phyloP scores from a whole-genome alignment of 352 stramenopile genomes.

The Phytopythium chamaehyphon region DNA sequence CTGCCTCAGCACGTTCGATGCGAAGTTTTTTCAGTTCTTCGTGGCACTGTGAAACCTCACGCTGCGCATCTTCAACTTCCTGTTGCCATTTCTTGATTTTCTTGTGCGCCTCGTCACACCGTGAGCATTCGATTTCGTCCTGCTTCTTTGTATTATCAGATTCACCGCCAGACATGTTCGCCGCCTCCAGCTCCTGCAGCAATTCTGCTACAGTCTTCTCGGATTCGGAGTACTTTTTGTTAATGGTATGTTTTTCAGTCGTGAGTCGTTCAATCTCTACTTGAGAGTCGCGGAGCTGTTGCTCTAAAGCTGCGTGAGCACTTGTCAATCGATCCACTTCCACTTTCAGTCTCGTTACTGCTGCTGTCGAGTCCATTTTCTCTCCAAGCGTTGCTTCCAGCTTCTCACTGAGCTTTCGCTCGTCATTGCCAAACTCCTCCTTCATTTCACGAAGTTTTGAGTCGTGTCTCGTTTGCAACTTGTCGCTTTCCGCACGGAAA shows the following conservation, averaged over 20 bases:
- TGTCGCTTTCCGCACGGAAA: conserved; percentile 36
- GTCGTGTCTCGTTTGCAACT: conserved; percentile 35
- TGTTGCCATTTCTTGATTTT: not conserved
- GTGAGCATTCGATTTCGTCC: not conserved
- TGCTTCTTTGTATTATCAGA: not conserved
- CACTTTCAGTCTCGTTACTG: conserved; percentile 21
- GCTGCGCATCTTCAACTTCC: not conserved
- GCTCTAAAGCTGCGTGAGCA: conserved; percentile 12
- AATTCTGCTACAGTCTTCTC: not conserved
- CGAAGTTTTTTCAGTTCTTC: not conserved
- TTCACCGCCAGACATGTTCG: not conserved
- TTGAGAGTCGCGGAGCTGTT: conserved; percentile 4
- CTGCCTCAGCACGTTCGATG: not conserved
- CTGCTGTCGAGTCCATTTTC: conserved; percentile 15
- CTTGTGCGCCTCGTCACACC: not conserved
- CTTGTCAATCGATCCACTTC: conserved; percentile 21
- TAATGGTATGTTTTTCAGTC: not conserved
- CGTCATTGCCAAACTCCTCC: conserved; percentile 28
- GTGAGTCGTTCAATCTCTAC: conserved; percentile 1
- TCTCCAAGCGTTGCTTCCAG: conserved; percentile 24
- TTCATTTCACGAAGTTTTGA: conserved; percentile 38
- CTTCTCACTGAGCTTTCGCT: conserved; percentile 26
- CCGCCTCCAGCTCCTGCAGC: not conserved
- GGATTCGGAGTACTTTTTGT: not conserved
- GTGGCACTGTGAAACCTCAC: not conserved